Evolutionary conservation across 108 stramenopile species (phyloP), one percentile per base, ranked within the genome.

Genomic region (Nitzschia inconspicua): DNA sequence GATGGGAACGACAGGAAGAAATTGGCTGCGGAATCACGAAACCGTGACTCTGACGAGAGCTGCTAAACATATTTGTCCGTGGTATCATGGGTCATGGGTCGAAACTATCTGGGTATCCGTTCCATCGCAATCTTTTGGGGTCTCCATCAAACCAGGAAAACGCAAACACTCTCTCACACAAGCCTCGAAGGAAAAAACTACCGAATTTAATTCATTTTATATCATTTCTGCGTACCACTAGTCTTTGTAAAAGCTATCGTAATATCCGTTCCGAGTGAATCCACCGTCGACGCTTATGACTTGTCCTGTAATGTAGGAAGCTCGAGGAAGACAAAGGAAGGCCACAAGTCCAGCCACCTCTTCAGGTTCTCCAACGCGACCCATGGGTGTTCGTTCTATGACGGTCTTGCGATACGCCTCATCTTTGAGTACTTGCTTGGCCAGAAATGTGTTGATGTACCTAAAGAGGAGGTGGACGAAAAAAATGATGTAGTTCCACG

Each of bases 241-340:
- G n/a, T n/a, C n/a, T n/a, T n/a, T n/a, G n/a, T 75, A 67, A 71
- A 80, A 80, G 27, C 60, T 58, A 47, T 80, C 79, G 49, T 80
- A 80, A 28, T 42, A 80, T 34, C 70, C 70, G 11, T 80, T 66
- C 20, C 75, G 32, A 25, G 79, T 78, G 61, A 86, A 90, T 0
- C 95, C 97, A 29, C 97, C 97, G 63, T 98, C 97, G 0, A 91
- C 89, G 14, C 75, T 72, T 35, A 98, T 91, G 13, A 92, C 81
- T 73, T 96, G 95, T 3, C 95, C 95, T 16, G 97, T 95, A 22
- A 98, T 91, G 65, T 94, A 98, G 10, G 86, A 70, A 14, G 91
- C 85, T 14, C 37, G 57, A 5, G 88, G 89, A 49, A 95, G 73
- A 58, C 89, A 93, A n/a, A 98, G 66, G 61, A 96, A 98, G 18